Conservation (phyloP, 75 land plant species). For the Cunninghamia lanceolata region DNA sequence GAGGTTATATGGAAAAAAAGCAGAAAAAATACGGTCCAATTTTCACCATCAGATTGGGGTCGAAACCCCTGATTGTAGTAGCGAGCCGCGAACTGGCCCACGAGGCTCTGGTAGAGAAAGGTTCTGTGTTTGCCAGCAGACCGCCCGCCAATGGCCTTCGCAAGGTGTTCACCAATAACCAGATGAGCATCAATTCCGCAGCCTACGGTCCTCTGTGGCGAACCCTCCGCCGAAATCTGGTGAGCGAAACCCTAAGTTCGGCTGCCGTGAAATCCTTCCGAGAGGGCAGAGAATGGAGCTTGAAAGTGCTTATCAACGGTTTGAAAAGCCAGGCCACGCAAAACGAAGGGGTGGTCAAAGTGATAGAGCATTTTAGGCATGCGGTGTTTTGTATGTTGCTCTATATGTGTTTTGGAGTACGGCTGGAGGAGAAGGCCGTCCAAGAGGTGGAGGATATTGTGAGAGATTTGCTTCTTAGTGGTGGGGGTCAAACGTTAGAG, state of each 20-base stretch:
- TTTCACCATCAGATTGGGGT: no score
- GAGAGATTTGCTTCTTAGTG: conserved; percentile 44
- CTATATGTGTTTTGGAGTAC: conserved; percentile 56
- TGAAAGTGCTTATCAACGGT: conserved; percentile 32
- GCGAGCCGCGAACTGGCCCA: no score
- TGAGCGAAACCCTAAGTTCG: conserved; percentile 17
- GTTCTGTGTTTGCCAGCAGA: conserved; percentile 23
- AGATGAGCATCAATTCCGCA: conserved; percentile 24
- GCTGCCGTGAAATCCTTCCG: conserved; percentile 13
- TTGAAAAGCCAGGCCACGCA: conserved; percentile 16
- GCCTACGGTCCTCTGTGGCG: conserved; percentile 30
- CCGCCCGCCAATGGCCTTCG: neutral
- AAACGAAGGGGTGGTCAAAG: conserved; percentile 29
- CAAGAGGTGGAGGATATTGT: conserved; percentile 34
- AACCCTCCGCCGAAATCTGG: conserved; percentile 25
- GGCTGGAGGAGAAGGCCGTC: conserved; percentile 26
- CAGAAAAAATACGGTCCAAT: neutral
- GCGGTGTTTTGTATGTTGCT: conserved; percentile 41
- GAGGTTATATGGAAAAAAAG: neutral
- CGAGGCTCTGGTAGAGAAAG: neutral
- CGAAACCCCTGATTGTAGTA: no score
- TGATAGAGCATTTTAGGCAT: conserved; percentile 42
- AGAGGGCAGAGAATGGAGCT: conserved; percentile 28
- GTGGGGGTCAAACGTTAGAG: conserved; percentile 18
- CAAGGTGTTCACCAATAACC: conserved; percentile 12